Conservation (phyloP, 108 stramenopile genomes). For the Schizochytrium sp. region DNA sequence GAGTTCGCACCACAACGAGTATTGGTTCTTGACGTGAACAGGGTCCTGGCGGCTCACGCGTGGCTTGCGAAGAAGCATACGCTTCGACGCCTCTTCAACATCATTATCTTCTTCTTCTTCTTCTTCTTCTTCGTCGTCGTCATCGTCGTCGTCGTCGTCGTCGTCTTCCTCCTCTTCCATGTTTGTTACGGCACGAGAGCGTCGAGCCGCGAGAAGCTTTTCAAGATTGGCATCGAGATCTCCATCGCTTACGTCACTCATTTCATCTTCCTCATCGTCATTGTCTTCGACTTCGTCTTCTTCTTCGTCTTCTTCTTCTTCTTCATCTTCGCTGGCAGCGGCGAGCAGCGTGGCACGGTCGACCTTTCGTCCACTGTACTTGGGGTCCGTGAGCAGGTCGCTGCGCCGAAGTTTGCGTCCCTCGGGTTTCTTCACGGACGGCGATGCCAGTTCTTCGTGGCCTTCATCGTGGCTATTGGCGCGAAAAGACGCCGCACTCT, state of each 20-base stretch:
- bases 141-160: neutral
- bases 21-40: neutral
- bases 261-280: neutral
- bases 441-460: neutral
- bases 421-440: neutral
- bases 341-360: neutral
- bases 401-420: neutral
- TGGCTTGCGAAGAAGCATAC: neutral
- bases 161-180: neutral
- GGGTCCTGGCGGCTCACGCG: neutral
- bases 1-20: neutral
- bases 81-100: neutral
- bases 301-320: neutral
- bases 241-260: neutral
- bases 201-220: neutral
- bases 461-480: neutral
- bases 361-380: neutral
- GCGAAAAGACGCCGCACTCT: neutral
- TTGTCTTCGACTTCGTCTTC: neutral
- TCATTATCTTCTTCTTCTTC: neutral
- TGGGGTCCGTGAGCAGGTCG: neutral
- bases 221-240: neutral
- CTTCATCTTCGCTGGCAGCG: neutral
- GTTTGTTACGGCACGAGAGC: neutral
- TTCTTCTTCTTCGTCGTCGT: neutral